Evolutionary conservation across 2,329 filamentous ascomycete genomes (phyloP).

Genomic region (Fusarium falciforme): DNA sequence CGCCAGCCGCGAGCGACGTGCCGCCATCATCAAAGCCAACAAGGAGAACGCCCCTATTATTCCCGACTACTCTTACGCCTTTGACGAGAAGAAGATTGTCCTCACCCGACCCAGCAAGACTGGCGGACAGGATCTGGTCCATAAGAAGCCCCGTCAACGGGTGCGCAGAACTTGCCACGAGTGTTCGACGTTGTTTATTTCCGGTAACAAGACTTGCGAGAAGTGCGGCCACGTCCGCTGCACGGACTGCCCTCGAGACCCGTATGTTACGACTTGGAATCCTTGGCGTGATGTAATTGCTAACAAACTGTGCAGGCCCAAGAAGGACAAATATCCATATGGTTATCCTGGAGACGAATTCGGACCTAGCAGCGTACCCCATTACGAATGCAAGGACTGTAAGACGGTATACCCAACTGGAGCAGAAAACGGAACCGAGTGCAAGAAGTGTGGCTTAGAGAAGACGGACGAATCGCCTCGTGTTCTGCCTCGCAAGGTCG

Average conservation of each 20-base stretch:
- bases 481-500: constrained; percentile 68
- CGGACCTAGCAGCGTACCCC: constrained; percentile 61
- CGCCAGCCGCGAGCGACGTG: constrained; percentile 63
- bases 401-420: constrained; percentile 65
- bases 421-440: constrained; percentile 64
- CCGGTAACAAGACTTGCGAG: constrained; percentile 71
- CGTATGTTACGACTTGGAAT: constrained; percentile 65
- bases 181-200: constrained; percentile 72
- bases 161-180: constrained; percentile 81
- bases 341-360: constrained; percentile 77
- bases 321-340: constrained; percentile 75
- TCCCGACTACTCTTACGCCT: constrained; percentile 61
- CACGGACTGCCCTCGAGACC: constrained; percentile 83
- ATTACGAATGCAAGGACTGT: constrained; percentile 73
- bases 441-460: constrained; percentile 69
- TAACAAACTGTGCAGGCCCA: constrained; percentile 59
- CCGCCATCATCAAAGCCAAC: constrained; percentile 63
- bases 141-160: constrained; percentile 77
- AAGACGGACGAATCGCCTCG: constrained; percentile 71
- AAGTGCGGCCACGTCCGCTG: constrained; percentile 80
- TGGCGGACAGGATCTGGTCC: constrained; percentile 77
- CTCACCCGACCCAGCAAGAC: constrained; percentile 74
- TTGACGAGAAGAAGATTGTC: constrained; percentile 59
- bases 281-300: constrained; percentile 11
- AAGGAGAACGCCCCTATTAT: constrained; percentile 67